Percentiles rank a stretch among this genome's conserved stretches.
phyloP scores from a whole-genome alignment of 495 filamentous ascomycete genomes.

The Podospora fimiseda region DNA sequence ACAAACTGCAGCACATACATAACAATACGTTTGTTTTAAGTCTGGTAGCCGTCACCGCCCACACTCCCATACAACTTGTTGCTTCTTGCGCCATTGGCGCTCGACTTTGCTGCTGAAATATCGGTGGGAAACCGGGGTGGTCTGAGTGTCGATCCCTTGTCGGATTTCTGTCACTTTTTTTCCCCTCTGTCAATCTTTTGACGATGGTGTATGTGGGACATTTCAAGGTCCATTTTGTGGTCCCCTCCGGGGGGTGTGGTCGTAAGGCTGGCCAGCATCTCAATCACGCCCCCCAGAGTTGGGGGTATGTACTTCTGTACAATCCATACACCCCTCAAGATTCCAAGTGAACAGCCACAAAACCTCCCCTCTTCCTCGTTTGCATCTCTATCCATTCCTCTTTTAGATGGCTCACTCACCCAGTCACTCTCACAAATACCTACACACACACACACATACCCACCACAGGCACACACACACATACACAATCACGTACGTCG shows the following conservation, averaged over 20 bases:
- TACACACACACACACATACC: conserved; percentile 18
- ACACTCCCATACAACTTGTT: neutral
- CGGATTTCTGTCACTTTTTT: conserved; percentile 11
- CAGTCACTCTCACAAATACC: conserved; percentile 1
- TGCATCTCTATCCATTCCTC: conserved; percentile 11
- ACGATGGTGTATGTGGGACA: neutral
- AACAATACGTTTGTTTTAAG: conserved; percentile 11
- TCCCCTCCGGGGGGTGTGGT: neutral
- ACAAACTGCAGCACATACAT: conserved; percentile 12
- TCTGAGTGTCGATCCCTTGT: conserved; percentile 2
- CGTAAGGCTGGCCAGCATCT: conserved; percentile 7
- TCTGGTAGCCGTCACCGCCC: conserved; percentile 8
- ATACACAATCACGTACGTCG: conserved; percentile 19
- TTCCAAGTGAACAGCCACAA: conserved; percentile 15
- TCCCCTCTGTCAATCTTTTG: neutral
- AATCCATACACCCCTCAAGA: neutral
- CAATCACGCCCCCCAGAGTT: neutral
- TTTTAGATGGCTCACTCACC: conserved; percentile 6
- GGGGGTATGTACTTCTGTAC: conserved; percentile 1
- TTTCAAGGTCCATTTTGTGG: neutral
- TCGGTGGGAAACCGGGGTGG: neutral
- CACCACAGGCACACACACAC: conserved; percentile 12
- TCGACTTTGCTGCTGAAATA: neutral
- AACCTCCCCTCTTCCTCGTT: conserved; percentile 10
- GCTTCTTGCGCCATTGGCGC: conserved; percentile 3